Evolutionary conservation across 441 rosid species (phyloP), one percentile per base, ranked within the genome.

Genomic region (Breynia disticha): DNA sequence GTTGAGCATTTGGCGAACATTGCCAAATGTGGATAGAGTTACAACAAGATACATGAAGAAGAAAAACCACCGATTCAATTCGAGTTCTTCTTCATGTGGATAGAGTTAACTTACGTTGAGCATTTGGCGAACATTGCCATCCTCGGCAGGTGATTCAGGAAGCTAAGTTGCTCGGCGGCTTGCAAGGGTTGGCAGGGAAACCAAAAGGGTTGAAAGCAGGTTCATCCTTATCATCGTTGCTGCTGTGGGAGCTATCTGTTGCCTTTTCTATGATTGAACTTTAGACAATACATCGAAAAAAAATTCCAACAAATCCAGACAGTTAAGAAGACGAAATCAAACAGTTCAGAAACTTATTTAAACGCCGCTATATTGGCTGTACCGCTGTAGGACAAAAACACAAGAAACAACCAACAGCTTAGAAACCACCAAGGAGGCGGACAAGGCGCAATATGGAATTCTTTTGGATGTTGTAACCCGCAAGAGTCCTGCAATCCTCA

Each of bases 51-150:
- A n/a, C n/a, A n/a, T n/a, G n/a, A n/a, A n/a, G n/a, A n/a, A n/a
- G 7, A 47, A 50, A 50, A 7, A 5, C n/a, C 21, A 20, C 35
- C 3, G 32, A 19, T 16, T n/a, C n/a, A n/a, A 22, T 6, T 16
- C n/a, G 22, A 19, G 15, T 14, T 19, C 15, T 12, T 28, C 3
- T 18, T 14, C 6, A 35, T 9, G 9, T 12, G 15, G 18, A 37
- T 17, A 17, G 11, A 5, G 45, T 6, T 13, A 28, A 56, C 84
- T 68, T 20, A 87, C 98, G 55, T 81, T 74, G 42, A 91, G 89
- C 87, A 91, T 91, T 61, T 90, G 97, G 48, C 97, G 89, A 59
- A 90, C 97, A 69, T 90, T 87, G 15, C 95, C 97, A 20, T 84
- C 96, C 67, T 91, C 89, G 0, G 96, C 96, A n/a, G 95, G 96